phyloP scores from a whole-genome alignment of 106 monocot genomes.

The Triglochin maritima region DNA sequence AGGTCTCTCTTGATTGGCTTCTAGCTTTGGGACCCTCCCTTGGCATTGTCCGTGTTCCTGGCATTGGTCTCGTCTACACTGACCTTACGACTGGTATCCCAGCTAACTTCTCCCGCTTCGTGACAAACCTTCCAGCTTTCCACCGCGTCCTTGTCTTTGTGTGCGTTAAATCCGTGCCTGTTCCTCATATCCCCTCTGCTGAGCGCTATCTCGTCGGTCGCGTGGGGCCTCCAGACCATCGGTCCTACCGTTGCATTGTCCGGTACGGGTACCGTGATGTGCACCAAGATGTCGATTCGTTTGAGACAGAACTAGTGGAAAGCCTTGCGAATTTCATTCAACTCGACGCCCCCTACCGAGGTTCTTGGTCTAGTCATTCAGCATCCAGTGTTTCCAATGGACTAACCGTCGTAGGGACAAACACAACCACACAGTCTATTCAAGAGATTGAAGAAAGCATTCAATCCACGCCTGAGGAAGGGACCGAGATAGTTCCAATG shows the following conservation, averaged over 20 bases:
- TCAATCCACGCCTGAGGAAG: conserved; percentile 2
- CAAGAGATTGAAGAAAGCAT: conserved; percentile 22
- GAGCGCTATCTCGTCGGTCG: conserved; percentile 60
- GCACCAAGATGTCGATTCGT: conserved; percentile 40
- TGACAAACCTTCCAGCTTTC: conserved; percentile 72
- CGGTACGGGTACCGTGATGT: conserved; percentile 61
- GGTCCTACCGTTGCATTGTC: conserved; percentile 57
- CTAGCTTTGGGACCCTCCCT: conserved; percentile 45
- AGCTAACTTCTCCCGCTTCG: conserved; percentile 60
- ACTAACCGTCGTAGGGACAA: conserved; percentile 23
- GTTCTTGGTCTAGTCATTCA: neutral
- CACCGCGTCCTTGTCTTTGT: conserved; percentile 56
- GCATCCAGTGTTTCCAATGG: neutral
- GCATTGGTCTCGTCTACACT: conserved; percentile 60
- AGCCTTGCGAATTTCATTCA: conserved; percentile 39
- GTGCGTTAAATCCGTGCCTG: conserved; percentile 54
- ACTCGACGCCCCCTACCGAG: conserved; percentile 9
- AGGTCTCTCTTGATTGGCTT: conserved; percentile 62
- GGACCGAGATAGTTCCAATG: neutral
- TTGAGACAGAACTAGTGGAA: conserved; percentile 41
- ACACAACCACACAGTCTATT: too few relatives aligned
- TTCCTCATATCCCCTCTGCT: conserved; percentile 37
- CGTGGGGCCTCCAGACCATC: conserved; percentile 37
- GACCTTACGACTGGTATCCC: conserved; percentile 52
- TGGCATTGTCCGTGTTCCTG: conserved; percentile 53